Conservation (phyloP, 2,329 filamentous ascomycete genomes). For the Claviceps quebecensis region DNA sequence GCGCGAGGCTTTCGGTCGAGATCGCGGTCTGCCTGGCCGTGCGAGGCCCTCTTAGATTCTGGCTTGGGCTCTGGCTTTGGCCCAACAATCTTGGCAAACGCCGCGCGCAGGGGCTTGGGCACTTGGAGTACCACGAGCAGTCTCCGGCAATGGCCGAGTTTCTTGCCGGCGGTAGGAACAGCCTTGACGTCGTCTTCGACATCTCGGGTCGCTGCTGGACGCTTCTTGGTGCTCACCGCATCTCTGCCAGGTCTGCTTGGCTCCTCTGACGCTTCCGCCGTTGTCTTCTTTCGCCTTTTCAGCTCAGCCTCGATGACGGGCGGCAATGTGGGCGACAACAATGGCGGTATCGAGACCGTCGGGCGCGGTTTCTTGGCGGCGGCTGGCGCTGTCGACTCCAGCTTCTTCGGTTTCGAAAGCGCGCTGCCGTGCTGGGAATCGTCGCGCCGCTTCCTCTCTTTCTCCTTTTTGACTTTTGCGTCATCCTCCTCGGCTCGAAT, state of each 20-base stretch:
- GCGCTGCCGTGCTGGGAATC: conserved; percentile 15
- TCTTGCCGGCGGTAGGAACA: conserved; percentile 2
- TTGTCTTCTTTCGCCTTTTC: conserved; percentile 18
- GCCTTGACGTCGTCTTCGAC: conserved; percentile 15
- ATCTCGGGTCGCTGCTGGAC: conserved; percentile 15
- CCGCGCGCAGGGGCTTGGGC: conserved; percentile 31
- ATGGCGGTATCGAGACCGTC: conserved; percentile 27
- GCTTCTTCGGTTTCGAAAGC: conserved; percentile 18
- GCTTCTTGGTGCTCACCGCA: conserved; percentile 14
- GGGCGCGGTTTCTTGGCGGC: conserved; percentile 24
- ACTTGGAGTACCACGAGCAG: conserved; percentile 34
- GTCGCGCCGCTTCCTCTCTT: conserved; percentile 18
- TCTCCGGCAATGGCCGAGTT: conserved; percentile 12
- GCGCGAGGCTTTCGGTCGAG: conserved; percentile 21
- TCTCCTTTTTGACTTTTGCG: conserved; percentile 15
- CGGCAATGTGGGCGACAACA: conserved; percentile 44
- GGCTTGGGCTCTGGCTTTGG: conserved; percentile 20
- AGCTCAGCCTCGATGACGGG: conserved; percentile 32
- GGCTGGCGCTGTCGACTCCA: conserved; percentile 11
- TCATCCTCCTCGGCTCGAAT: conserved; percentile 12
- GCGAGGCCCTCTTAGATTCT: conserved; percentile 23
- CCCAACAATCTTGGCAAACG: conserved; percentile 32
- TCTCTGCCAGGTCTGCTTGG: conserved; percentile 10
- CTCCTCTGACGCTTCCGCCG: conserved; percentile 12
- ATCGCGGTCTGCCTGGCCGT: conserved; percentile 11